phyloP scores from a whole-genome alignment of 352 stramenopile species.

The Stramenopiles sp. region DNA sequence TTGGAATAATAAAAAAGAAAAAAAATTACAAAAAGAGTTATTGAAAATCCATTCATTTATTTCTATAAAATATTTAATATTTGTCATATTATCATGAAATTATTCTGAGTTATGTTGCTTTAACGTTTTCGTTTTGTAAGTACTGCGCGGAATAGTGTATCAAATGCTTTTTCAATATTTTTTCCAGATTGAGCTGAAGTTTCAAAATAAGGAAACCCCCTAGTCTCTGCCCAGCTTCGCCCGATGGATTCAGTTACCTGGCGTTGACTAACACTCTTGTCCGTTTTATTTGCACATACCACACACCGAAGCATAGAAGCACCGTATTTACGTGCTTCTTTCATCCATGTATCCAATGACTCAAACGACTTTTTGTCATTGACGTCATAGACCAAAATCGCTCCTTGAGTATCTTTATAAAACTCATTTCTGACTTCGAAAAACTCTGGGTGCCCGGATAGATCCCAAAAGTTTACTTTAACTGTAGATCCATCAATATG shows the following conservation, averaged over 20 bases:
- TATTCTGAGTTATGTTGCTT: too few species aligned
- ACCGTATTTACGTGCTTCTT: conserved; percentile 47
- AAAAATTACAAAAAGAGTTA: too few species aligned
- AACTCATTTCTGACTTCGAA: conserved; percentile 80
- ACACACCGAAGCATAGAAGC: conserved; percentile 47
- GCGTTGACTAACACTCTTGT: conserved; percentile 42
- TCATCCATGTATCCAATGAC: conserved; percentile 60
- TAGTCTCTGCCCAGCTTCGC: conserved; percentile 22
- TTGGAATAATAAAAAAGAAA: too few species aligned
- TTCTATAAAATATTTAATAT: too few species aligned
- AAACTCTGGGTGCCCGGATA: conserved; percentile 53
- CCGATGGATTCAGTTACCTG: conserved; percentile 44
- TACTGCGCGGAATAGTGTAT: conserved; percentile 8
- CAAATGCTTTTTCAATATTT: conserved; percentile 46
- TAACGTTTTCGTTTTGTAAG: too few species aligned
- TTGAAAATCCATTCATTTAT: too few species aligned
- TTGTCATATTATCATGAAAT: too few species aligned
- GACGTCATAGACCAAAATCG: conserved; percentile 55
- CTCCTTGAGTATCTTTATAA: conserved; percentile 59
- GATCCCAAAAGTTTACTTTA: conserved; percentile 64
- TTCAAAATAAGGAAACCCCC: too few species aligned
- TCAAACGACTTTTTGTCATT: conserved; percentile 36
- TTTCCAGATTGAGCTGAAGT: conserved; percentile 58
- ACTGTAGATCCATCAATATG: conserved; percentile 28
- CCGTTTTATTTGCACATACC: conserved; percentile 59